These are phyloP conservation scores for Thamnidium elegans DNA, from an alignment of 192 early-diverging fungal species.

Conservation along the genomic window DNA sequence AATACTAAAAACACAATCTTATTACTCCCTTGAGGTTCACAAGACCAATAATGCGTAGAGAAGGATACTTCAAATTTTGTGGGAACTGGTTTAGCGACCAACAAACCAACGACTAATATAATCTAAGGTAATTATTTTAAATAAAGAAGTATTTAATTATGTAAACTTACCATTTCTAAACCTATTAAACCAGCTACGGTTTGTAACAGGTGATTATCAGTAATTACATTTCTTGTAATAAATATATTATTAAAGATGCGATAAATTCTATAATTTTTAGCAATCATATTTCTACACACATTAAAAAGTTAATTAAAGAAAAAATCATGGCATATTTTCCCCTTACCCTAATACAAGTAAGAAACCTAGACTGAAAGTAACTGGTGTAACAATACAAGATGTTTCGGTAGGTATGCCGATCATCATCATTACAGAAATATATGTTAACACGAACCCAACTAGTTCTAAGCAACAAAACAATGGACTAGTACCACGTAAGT, in stretches of 20 bases:
- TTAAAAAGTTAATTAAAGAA: constrained; percentile 9
- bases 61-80: constrained; percentile 30
- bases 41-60: constrained; percentile 43
- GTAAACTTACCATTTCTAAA: constrained; percentile 37
- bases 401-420: constrained; percentile 36
- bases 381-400: constrained; percentile 37
- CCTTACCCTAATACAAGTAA: constrained; percentile 34
- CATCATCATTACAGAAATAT: constrained; percentile 36
- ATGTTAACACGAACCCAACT: constrained; percentile 46
- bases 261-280: constrained; percentile 54
- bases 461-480: constrained; percentile 52
- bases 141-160: too few relatives aligned
- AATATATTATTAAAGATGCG: constrained; percentile 55
- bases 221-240: constrained; percentile 46
- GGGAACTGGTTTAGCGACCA: constrained; percentile 32
- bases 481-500: constrained; percentile 36
- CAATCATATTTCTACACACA: constrained; percentile 48
- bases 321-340: not conserved
- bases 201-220: constrained; percentile 43
- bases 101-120: constrained; percentile 36
- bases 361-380: constrained; percentile 43
- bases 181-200: constrained; percentile 37
- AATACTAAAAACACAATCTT: constrained; percentile 33
- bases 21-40: constrained; percentile 21
- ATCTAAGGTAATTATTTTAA: constrained; percentile 21